phyloP scores from a whole-genome alignment of 805 yeast species.

The Candida namnaoensis region DNA sequence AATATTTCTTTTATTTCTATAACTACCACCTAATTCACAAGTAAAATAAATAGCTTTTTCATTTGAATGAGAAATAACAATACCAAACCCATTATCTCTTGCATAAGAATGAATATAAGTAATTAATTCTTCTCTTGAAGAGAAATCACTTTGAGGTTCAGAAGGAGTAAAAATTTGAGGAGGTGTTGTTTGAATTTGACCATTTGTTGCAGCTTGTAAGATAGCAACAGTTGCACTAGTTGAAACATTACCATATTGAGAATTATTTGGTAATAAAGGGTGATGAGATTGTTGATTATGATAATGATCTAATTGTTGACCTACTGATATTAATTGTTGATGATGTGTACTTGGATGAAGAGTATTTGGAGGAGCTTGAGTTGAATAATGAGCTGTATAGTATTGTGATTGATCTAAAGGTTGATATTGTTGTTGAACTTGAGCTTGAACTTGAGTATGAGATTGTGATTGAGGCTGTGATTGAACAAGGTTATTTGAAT shows the following conservation, averaged over 20 bases:
- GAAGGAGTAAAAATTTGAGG: conserved; percentile 12
- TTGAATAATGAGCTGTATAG: neutral
- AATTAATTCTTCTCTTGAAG: conserved; percentile 14
- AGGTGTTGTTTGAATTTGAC: conserved; percentile 1
- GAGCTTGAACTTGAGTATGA: too few species aligned
- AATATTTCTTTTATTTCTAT: conserved; percentile 21
- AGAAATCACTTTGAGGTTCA: conserved; percentile 15
- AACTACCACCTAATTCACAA: conserved; percentile 20
- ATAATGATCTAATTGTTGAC: too few species aligned
- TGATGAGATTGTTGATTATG: too few species aligned
- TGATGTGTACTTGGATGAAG: neutral
- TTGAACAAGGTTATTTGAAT: neutral
- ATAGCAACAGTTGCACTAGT: too few species aligned
- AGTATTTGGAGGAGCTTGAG: too few species aligned
- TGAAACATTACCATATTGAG: too few species aligned
- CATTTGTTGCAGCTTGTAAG: too few species aligned
- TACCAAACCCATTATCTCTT: conserved; percentile 21
- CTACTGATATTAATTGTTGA: neutral
- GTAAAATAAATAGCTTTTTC: conserved; percentile 22
- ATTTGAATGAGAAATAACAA: conserved; percentile 21
- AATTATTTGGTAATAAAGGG: too few species aligned
- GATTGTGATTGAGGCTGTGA: too few species aligned
- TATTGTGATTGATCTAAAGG: conserved; percentile 3
- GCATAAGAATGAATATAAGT: conserved; percentile 19
- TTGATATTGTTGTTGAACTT: conserved; percentile 10